Evolutionary conservation across 768 basidiomycete species (phyloP).

Genomic region (Macrolepiota fuliginosa): DNA sequence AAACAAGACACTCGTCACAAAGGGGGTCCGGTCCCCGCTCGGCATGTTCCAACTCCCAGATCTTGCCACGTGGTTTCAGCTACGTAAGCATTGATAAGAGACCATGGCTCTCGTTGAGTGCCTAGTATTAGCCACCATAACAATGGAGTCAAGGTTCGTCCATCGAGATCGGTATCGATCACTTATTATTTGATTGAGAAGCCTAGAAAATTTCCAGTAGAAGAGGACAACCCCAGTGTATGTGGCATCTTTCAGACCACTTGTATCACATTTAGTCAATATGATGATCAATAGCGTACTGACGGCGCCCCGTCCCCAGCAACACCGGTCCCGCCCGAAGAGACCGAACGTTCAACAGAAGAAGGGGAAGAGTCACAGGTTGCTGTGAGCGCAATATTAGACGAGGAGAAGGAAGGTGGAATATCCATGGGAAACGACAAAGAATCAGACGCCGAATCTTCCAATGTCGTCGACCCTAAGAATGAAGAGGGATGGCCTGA

Average conservation of each 20-base stretch:
- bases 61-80: too few relatives aligned
- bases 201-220: background rate
- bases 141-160: background rate
- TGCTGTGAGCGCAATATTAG: background rate
- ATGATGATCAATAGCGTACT: background rate
- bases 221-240: background rate
- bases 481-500: background rate
- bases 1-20: too few relatives aligned
- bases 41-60: too few relatives aligned
- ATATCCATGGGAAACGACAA: background rate
- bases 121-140: background rate
- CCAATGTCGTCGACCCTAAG: background rate
- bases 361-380: background rate
- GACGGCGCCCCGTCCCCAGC: background rate
- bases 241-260: background rate
- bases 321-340: background rate
- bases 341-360: background rate
- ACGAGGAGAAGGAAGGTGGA: background rate
- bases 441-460: background rate
- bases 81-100: too few relatives aligned
- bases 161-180: background rate
- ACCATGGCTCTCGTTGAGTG: background rate
- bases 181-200: background rate
- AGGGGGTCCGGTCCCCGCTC: too few relatives aligned
- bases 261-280: background rate